These are phyloP conservation scores for Globisporangium carolinianum DNA, from an alignment of 352 stramenopile species.

Conservation along the genomic window DNA sequence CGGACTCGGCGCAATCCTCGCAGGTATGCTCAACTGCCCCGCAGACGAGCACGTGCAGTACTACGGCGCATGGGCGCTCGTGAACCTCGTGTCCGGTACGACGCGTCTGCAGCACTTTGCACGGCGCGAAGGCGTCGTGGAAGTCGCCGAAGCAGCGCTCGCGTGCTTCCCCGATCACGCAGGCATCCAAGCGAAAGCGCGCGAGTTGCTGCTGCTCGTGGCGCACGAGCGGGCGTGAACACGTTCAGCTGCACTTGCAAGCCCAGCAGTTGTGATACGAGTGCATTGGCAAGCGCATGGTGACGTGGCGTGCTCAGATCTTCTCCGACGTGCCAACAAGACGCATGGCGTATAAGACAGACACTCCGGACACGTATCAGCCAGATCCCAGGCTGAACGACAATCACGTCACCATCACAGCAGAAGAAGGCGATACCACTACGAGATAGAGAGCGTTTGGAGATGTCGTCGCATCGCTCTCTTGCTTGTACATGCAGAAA, in stretches of 20 bases:
- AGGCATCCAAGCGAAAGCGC: constrained; percentile 77
- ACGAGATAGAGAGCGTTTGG: too few relatives aligned
- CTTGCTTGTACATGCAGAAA: too few relatives aligned
- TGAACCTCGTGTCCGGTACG: constrained; percentile 59
- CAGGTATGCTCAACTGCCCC: constrained; percentile 65
- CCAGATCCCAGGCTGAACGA: background rate
- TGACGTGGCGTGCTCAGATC: background rate
- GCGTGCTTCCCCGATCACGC: constrained; percentile 74
- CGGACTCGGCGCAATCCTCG: constrained; percentile 58
- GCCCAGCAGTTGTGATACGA: background rate
- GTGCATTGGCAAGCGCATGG: background rate
- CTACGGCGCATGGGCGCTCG: constrained; percentile 60
- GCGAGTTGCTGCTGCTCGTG: constrained; percentile 58
- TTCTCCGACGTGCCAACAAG: background rate
- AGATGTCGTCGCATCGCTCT: too few relatives aligned
- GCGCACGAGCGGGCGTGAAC: background rate
- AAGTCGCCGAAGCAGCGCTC: constrained; percentile 75
- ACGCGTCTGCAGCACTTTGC: constrained; percentile 47
- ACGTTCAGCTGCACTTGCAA: background rate
- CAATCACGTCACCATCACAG: too few relatives aligned
- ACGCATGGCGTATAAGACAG: too few relatives aligned
- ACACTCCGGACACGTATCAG: background rate
- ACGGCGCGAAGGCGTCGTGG: constrained; percentile 55
- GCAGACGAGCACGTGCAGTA: constrained; percentile 48
- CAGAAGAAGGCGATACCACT: too few relatives aligned